Base-by-base conservation (phyloP, 192 early-diverging fungal genomes). In the Ambispora gerdemannii region DNA sequence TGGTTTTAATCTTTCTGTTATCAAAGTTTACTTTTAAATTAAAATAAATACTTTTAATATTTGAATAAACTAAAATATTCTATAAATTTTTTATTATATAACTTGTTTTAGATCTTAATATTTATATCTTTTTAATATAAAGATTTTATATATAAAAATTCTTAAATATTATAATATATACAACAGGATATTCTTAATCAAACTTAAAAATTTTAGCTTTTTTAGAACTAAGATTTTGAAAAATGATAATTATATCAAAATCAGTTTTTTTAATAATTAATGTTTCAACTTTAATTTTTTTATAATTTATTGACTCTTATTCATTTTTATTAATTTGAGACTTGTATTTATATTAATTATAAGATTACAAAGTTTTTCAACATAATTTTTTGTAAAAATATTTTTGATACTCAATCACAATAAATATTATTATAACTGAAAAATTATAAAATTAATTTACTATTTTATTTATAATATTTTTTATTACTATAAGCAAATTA, bases 341-440 rank as follows among this genome's bases (percentile, higher is more conserved):
- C 1, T 22, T 8, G 19, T 36, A 38, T 22, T 22, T 36, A 22
- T 62, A 62, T 36, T 62, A 20, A 24, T 22, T 62, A 62, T 62
- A 22, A 62, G 60, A 62, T 36, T 62, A 22, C 60, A 38, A 19
- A 38, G 20, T n/a, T 38, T 62, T 22, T 62, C 58, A 60, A 60
- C n/a, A n/a, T n/a, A n/a, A n/a, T n/a, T n/a, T 60, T 59, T 27
- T 32, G 24, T 6, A 59, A 59, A 63, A 25, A 25, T 8, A 25
- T 63, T 63, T 63, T 15, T 43, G 20, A 63, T 63, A 25, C 24
- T 63, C 61, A 63, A 63, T 38, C 22, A 27, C 36, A 24, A 63
- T 36, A 38, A 43, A 63, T 47, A 25, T 43, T 47, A 63, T 63
- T 25, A 63, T 3, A 24, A 38, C 61, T 10, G 36, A 38, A 24